Conservation (phyloP, 2,329 filamentous ascomycete genomes). For the Rachicladosporium sp. region DNA sequence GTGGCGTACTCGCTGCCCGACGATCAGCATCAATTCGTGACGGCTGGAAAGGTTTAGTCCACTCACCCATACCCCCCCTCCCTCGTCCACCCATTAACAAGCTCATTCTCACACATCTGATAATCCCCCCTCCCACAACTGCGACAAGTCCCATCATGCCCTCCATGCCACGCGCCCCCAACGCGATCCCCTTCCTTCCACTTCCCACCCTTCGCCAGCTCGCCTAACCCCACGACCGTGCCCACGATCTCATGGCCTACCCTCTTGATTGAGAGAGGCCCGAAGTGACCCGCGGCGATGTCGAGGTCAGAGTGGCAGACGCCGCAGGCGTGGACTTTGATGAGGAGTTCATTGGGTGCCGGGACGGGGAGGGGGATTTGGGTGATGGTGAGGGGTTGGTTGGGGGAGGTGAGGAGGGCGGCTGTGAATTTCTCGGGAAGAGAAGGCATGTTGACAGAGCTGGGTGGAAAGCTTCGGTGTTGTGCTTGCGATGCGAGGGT, state of each 20-base stretch:
- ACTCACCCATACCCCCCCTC: conserved; percentile 49
- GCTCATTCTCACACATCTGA: conserved; percentile 54
- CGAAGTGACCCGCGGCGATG: conserved; percentile 38
- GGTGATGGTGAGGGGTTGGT: conserved; percentile 44
- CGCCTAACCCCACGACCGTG: conserved; percentile 39
- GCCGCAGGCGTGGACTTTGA: conserved; percentile 61
- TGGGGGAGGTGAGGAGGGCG: conserved; percentile 44
- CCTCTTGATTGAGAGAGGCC: conserved; percentile 27
- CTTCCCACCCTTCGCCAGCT: conserved; percentile 41
- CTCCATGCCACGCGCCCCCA: conserved; percentile 58
- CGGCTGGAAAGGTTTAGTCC: too few species aligned
- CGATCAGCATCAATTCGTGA: too few species aligned
- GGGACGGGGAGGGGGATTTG: conserved; percentile 48
- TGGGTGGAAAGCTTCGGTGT: too few species aligned
- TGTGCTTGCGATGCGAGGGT: too few species aligned
- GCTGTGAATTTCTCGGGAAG: conserved; percentile 55
- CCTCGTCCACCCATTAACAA: conserved; percentile 52
- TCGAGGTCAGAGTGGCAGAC: conserved; percentile 54
- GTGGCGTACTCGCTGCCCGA: conserved; percentile 50
- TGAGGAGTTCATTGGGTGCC: conserved; percentile 46
- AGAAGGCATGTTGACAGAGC: too few species aligned
- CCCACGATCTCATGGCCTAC: conserved; percentile 61
- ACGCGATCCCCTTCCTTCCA: conserved; percentile 55
- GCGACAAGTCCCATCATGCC: conserved; percentile 50
- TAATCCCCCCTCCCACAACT: conserved; percentile 51